Evolutionary conservation across 108 stramenopile genomes (phyloP).

Genomic region (Skeletonema potamos): DNA sequence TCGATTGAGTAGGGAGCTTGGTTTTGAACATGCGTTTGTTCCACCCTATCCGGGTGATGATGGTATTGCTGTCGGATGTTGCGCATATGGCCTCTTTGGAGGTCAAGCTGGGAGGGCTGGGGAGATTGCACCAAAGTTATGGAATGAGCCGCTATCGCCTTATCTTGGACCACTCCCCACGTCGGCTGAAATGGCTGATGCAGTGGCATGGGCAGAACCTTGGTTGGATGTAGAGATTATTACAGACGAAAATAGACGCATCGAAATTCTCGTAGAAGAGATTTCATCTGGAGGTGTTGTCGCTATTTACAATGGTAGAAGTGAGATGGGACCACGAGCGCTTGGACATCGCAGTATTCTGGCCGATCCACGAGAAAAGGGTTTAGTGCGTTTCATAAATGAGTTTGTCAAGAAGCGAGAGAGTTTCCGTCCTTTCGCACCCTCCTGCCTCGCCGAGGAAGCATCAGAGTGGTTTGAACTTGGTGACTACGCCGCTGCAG

Average conservation of each 20-base stretch:
- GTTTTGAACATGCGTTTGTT: constrained; percentile 84
- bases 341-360: constrained; percentile 93
- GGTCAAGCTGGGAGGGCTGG: constrained; percentile 5
- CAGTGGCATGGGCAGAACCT: constrained; percentile 71
- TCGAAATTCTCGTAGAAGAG: constrained; percentile 67
- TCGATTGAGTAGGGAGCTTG: constrained; percentile 73
- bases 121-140: constrained; percentile 34
- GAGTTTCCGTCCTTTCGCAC: constrained; percentile 94
- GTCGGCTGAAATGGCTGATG: constrained; percentile 63
- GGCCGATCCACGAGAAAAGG: constrained; percentile 87
- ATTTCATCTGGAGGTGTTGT: constrained; percentile 82
- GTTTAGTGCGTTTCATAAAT: constrained; percentile 86
- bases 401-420: constrained; percentile 88
- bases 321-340: constrained; percentile 92
- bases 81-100: constrained; percentile 86
- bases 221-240: constrained; percentile 74
- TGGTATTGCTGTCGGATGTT: constrained; percentile 93
- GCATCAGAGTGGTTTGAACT: constrained; percentile 82
- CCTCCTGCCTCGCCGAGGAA: constrained; percentile 89
- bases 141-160: constrained; percentile 72
- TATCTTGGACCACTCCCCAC: constrained; percentile 69
- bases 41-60: constrained; percentile 95
- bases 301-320: constrained; percentile 87
- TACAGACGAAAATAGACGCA: constrained; percentile 49
- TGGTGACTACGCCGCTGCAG: constrained; percentile 31